Conservation (phyloP, 2,329 filamentous ascomycete genomes). For the Aureobasidium uvarum region DNA sequence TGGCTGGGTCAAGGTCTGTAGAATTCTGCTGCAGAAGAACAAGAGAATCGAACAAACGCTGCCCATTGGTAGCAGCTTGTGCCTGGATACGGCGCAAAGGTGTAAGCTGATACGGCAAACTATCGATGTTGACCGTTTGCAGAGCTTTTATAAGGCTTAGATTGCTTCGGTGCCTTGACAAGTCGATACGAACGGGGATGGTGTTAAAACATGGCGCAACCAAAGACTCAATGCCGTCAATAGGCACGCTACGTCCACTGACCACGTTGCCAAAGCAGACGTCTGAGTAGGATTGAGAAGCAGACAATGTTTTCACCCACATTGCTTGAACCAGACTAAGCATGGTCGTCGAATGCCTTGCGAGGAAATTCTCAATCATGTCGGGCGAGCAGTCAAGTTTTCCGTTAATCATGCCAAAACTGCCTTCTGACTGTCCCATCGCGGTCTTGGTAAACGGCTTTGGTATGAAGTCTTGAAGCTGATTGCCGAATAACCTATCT, state of each 20-base stretch:
- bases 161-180: constrained; percentile 52
- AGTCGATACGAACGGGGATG: constrained; percentile 64
- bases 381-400: constrained; percentile 40
- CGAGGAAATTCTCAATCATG: constrained; percentile 51
- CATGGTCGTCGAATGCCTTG: constrained; percentile 56
- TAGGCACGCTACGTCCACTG: constrained; percentile 67
- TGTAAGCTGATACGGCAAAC: constrained; percentile 69
- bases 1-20: constrained; percentile 44
- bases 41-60: constrained; percentile 72
- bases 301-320: constrained; percentile 66
- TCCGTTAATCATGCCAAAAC: constrained; percentile 24
- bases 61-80: constrained; percentile 37
- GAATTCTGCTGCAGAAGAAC: constrained; percentile 71
- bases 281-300: constrained; percentile 58
- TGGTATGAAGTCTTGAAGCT: constrained; percentile 55
- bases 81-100: constrained; percentile 69
- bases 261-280: constrained; percentile 86
- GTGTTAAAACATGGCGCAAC: constrained; percentile 95
- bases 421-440: not conserved
- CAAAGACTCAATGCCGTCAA: constrained; percentile 66
- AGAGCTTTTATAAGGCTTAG: constrained; percentile 59
- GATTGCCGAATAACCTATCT: constrained; percentile 64
- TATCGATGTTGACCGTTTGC: constrained; percentile 60
- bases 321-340: constrained; percentile 68
- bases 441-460: constrained; percentile 40